Base-by-base conservation (phyloP, 2,329 filamentous ascomycete species). In the Arthrobotrys entomopaga region DNA sequence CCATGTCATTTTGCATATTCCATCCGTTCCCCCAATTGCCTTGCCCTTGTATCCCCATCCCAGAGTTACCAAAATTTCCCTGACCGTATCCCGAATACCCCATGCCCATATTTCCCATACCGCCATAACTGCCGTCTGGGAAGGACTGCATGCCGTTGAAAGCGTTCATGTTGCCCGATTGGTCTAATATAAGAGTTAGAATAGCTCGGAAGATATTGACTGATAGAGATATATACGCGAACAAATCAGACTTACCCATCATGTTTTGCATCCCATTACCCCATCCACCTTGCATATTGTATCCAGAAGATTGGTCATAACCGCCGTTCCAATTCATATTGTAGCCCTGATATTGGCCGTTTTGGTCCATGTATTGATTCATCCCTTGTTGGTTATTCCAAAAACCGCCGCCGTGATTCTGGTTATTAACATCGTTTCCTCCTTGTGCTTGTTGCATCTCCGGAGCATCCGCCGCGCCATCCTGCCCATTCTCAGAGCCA, bases 251-350 rank as follows among this genome's bases (percentile, higher is more conserved):
- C 70, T 58, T 67, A 74, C 70, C 70, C 70, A 74, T 74, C 70
- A 67, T 64, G 24, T 63, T 63, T 57, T 63, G 63, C 57, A 67
- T 67, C 20, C 63, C 63, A 48, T 78, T 77, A 65, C 69, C 74
- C 75, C 76, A 79, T 63, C 77, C 78, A 40, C 72, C 73, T 59
- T 76, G 59, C 77, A 78, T 75, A 52, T 67, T 65, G 69, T 77
- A 71, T 22, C 71, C 76, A 65, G 70, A 65, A 70, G 77, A 72
- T 69, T 77, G 76, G 76, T 77, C 76, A 66, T 78, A 56, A 59
- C 60, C 60, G 76, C 59, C 67, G 13, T 61, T 61, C 70, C 63
- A 67, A 15, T 61, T 61, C 63, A 64, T 64, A 43, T 74, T 67
- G 24, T 74, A 74, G 22, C 63, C 58, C 48, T 74, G 70, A 54